phyloP scores from a whole-genome alignment of 345 rosid genomes.

The Capsella bursapastoris region DNA sequence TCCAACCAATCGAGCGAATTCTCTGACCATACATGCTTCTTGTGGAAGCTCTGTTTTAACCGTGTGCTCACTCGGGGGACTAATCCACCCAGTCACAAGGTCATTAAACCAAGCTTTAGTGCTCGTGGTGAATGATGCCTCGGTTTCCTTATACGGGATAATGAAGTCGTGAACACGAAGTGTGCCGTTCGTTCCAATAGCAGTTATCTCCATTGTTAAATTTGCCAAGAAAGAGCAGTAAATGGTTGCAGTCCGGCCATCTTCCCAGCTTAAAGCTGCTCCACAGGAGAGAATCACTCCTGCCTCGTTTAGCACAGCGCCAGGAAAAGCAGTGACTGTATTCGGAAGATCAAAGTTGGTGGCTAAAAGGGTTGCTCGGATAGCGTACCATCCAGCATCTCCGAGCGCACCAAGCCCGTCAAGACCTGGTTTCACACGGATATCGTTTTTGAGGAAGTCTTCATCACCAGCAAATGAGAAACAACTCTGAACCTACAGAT shows the following conservation, averaged over 20 bases:
- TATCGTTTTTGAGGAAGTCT: constrained; percentile 71
- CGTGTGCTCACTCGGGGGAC: constrained; percentile 57
- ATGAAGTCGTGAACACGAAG: constrained; percentile 69
- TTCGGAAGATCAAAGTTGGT: constrained; percentile 71
- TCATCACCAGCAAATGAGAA: constrained; percentile 59
- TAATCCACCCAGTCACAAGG: constrained; percentile 41
- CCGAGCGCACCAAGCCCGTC: constrained; percentile 91
- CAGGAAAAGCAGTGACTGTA: constrained; percentile 58
- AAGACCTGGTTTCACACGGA: constrained; percentile 87
- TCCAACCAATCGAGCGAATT: constrained; percentile 68
- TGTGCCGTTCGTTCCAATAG: constrained; percentile 73
- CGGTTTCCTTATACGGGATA: constrained; percentile 68
- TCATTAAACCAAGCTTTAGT: constrained; percentile 60
- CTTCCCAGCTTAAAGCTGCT: constrained; percentile 78
- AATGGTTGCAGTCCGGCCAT: constrained; percentile 71
- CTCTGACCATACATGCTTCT: constrained; percentile 83
- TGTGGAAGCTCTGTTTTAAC: constrained; percentile 72
- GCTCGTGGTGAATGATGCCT: constrained; percentile 54
- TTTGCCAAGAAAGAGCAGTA: constrained; percentile 78
- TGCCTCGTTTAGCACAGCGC: constrained; percentile 61
- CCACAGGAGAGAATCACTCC: constrained; percentile 82
- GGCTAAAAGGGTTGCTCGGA: constrained; percentile 66
- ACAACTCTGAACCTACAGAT: constrained; percentile 63
- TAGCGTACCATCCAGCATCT: constrained; percentile 89
- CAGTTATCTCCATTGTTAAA: constrained; percentile 77